Conservation (phyloP, 768 basidiomycete genomes). For the Leccinum ochraceum region DNA sequence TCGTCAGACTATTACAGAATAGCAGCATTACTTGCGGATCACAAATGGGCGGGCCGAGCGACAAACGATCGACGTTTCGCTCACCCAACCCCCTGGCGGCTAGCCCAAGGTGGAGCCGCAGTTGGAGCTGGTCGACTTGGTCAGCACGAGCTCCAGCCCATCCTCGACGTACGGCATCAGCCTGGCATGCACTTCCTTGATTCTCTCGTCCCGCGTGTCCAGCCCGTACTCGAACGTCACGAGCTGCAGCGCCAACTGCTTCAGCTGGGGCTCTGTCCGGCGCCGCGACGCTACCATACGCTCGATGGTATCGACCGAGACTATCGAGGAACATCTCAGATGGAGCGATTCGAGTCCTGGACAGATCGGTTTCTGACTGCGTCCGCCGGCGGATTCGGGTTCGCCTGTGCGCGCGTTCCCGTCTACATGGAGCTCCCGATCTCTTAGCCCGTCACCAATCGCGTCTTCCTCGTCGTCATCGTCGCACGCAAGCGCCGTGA, state of each 20-base stretch:
- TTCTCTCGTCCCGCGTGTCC: conserved; percentile 31
- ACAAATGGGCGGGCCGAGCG: no score
- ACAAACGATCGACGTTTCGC: no score
- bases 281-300: conserved; percentile 29
- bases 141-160: conserved; percentile 25
- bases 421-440: not conserved
- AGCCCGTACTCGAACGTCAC: conserved; percentile 32
- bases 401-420: not conserved
- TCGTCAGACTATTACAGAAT: no score
- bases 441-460: not conserved
- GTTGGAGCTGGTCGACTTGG: conserved; percentile 22
- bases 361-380: conserved; percentile 11
- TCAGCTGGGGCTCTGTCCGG: conserved; percentile 11
- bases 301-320: conserved; percentile 25
- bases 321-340: conserved; percentile 25
- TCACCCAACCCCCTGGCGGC: no score
- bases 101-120: conserved; percentile 1
- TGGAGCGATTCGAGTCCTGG: conserved; percentile 27
- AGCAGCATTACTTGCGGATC: no score
- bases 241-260: conserved; percentile 26
- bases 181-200: conserved; percentile 15
- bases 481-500: conserved; percentile 22
- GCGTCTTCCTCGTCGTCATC: not conserved
- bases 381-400: not conserved
- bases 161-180: conserved; percentile 22